phyloP scores from a whole-genome alignment of 2,329 filamentous ascomycete species.

The Lachnellula occidentalis region DNA sequence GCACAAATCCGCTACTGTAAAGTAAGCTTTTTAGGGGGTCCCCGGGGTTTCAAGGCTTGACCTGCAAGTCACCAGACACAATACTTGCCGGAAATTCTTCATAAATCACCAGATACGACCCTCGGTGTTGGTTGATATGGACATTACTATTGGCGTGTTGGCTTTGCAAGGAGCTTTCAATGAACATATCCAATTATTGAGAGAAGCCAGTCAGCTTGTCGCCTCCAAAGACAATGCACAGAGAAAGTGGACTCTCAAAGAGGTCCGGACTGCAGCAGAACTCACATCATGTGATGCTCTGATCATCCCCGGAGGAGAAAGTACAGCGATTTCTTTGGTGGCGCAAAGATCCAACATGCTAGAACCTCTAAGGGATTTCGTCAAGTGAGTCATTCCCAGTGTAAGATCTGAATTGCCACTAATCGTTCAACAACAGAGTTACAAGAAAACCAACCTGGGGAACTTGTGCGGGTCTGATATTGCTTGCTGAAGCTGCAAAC shows the following conservation, averaged over 20 bases:
- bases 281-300: constrained; percentile 73
- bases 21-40: not conserved
- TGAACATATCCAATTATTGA: constrained; percentile 77
- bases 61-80: constrained; percentile 8
- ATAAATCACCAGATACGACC: not conserved
- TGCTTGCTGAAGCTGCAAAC: constrained; percentile 83
- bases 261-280: constrained; percentile 72
- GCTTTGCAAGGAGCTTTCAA: constrained; percentile 89
- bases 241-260: constrained; percentile 49
- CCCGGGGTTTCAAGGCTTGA: not conserved
- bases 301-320: constrained; percentile 90
- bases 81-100: not conserved
- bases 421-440: constrained; percentile 43
- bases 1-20: no score
- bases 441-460: constrained; percentile 84
- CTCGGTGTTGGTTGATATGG: constrained; percentile 16
- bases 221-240: constrained; percentile 14
- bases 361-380: constrained; percentile 80
- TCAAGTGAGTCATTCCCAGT: constrained; percentile 59
- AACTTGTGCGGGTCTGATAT: constrained; percentile 89
- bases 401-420: not conserved
- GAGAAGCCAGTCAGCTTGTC: constrained; percentile 56
- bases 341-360: constrained; percentile 76
- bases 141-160: constrained; percentile 53
- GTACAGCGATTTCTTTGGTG: constrained; percentile 86